Evolutionary conservation across 176 grass and related monocot species (phyloP), one percentile per base, ranked within the genome.

Genomic region (Oryza glumipatula): DNA sequence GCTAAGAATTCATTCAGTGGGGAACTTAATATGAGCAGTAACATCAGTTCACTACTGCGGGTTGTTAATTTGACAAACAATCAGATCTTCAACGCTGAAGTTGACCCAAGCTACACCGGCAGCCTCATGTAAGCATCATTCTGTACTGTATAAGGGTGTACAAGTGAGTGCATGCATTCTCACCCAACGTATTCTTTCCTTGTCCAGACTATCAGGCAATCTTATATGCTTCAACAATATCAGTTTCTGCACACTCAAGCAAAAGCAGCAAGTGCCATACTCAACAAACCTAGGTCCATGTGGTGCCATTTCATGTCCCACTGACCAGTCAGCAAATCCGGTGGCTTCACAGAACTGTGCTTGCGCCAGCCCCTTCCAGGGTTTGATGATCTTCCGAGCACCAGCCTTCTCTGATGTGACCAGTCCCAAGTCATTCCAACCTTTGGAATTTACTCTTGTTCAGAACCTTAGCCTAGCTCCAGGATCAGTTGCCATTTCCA

Each of bases 41-140:
- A 19, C 13, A 64, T 95, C 79, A 81, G 82, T 67, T n/a, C 80
- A 44, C 49, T 33, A 44, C 68, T 95, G 70, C 67, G 58, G 41
- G 85, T 77, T 86, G 93, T 92, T 84, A 83, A 89, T 76, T 80
- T 95, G 78, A 87, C 77, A 88, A 83, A 76, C 70, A 95, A 95
- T 78, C 46, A 15, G 70, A 85, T 95, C 30, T 6, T 51, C 0
- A 16, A 1, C 2, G 4, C 14, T 48, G 3, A 0, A 3, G 4
- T 45, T 83, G 38, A 79, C 23, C 17, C 56, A 38, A 46, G 36
- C 79, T 95, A 92, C 35, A 90, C 4, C 24, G 39, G 80, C 14
- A 83, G 72, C 41, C 75, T 95, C 65, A 92, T 90, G 90, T 95
- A 87, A 90, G 76, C 58, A 79, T 67, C 30, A 15, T 56, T 5